Evolutionary conservation across 208 protist genomes (phyloP), one percentile per base, ranked within the genome.

Genomic region (Endotrypanum monterogeii): DNA sequence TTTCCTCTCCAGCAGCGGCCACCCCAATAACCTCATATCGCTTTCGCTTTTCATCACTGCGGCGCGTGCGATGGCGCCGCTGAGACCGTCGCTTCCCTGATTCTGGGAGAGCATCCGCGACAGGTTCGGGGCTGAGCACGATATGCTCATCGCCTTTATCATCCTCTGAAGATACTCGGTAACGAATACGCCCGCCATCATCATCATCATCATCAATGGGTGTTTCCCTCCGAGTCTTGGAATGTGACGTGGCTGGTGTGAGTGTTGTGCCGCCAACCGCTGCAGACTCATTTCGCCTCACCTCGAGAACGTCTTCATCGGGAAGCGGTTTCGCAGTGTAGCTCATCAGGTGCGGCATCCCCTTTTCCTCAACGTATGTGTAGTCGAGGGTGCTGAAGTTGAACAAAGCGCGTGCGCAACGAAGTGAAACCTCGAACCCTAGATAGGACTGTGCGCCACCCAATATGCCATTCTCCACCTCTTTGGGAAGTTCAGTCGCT

Each of bases 341-440:
- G 74, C 91, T 81, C 46, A 81, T 83, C 66, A 91, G 66, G 51
- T 92, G 80, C 12, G 82, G 86, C 75, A 90, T 81, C n/a, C 83
- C 85, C 41, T 89, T 93, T 52, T 97, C 91, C 60, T 97, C 90
- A 51, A 97, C 62, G 65, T 95, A 84, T 57, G 62, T 73, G 78
- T 97, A 97, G 60, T 95, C 90, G 12, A 83, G 86, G 11, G 86
- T 77, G 81, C 67, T 79, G 70, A 91, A 87, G 74, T 73, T 84
- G 82, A 97, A 97, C 35, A 97, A 82, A 8, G 93, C 84, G 20
- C 93, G 89, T 25, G 84, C 75, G 78, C 93, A 97, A 18, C 93
- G 89, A n/a, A 97, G 74, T 11, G 86, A 71, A 37, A 97, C 90
- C 56, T 97, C 90, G 65, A 94, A 95, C 28, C 93, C 92, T 28